Evolutionary conservation across 768 basidiomycete genomes (phyloP).

Genomic region (Harrya chromipes): DNA sequence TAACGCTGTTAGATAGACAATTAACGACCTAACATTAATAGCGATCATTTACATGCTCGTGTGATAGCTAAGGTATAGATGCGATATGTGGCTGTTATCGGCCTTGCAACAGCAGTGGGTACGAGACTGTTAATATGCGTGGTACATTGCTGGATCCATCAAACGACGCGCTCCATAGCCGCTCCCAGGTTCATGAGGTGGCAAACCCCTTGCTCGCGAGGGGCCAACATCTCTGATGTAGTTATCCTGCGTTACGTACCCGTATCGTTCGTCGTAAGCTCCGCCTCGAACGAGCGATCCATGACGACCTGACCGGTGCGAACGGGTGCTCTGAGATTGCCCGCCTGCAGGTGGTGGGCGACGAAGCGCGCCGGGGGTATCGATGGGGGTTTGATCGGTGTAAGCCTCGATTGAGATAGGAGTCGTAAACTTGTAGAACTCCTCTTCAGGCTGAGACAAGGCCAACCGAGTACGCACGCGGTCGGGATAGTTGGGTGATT

Average conservation of each 20-base stretch:
- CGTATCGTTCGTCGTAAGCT: not conserved
- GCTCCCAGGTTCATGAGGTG: not conserved
- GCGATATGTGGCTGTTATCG: too few species aligned
- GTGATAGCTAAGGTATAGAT: too few species aligned
- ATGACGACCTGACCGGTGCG: not conserved
- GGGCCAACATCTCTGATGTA: not conserved
- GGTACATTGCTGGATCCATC: not conserved
- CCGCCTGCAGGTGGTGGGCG: slow-evolving; percentile 1
- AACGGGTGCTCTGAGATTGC: not conserved
- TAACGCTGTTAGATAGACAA: too few species aligned
- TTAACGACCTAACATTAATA: too few species aligned
- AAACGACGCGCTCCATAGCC: slow-evolving; percentile 1
- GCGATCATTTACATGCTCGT: too few species aligned
- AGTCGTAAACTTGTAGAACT: not conserved
- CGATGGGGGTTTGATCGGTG: not conserved
- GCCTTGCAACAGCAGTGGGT: too few species aligned
- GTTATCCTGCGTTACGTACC: not conserved
- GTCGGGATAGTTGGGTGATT: slow-evolving; percentile 3
- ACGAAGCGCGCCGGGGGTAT: not conserved
- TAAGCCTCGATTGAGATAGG: not conserved
- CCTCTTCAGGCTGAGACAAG: slow-evolving; percentile 1
- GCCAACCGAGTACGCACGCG: slow-evolving; percentile 10
- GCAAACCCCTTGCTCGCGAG: slow-evolving; percentile 5
- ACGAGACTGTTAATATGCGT: too few species aligned
- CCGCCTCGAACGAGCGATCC: not conserved